phyloP scores from a whole-genome alignment of 1,284 basidiomycete genomes.

The Neotropicomus parvogracilis region DNA sequence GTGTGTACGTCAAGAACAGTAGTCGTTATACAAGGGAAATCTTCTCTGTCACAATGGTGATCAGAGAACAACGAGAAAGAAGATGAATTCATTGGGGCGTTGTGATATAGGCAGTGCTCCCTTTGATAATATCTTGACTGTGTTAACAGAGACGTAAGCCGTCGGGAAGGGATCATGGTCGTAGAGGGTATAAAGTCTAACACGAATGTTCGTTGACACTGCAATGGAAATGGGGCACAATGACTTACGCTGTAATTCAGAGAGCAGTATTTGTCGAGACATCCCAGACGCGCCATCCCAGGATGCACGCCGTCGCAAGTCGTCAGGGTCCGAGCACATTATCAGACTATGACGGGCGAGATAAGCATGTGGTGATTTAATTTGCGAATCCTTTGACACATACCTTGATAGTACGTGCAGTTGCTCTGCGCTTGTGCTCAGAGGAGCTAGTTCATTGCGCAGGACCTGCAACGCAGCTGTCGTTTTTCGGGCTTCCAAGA shows the following conservation, averaged over 20 bases:
- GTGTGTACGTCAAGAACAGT: constrained; percentile 81
- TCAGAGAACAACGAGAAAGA: constrained; percentile 84
- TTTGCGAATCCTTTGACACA: constrained; percentile 16
- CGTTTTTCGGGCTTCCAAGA: constrained; percentile 81
- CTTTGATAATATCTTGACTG: constrained; percentile 85
- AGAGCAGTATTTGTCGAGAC: constrained; percentile 76
- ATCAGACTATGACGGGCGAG: constrained; percentile 55
- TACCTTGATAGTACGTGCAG: constrained; percentile 85
- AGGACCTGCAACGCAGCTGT: constrained; percentile 84
- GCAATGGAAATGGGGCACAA: neutral
- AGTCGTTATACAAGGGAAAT: constrained; percentile 84
- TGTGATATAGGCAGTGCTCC: constrained; percentile 78
- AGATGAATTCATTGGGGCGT: constrained; percentile 52
- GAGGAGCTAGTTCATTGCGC: constrained; percentile 81
- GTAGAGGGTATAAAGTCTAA: constrained; percentile 84
- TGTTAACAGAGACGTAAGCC: constrained; percentile 80
- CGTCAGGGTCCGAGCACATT: constrained; percentile 85
- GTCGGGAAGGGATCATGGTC: constrained; percentile 88
- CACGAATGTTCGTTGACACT: neutral
- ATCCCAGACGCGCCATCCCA: constrained; percentile 88
- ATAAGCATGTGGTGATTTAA: constrained; percentile 12
- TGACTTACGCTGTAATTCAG: constrained; percentile 76
- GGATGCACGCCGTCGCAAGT: constrained; percentile 74
- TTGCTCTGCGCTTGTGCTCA: constrained; percentile 72
- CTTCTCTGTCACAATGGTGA: constrained; percentile 74